phyloP scores from a whole-genome alignment of 768 basidiomycete species.

The Cystobasidium ongulense region DNA sequence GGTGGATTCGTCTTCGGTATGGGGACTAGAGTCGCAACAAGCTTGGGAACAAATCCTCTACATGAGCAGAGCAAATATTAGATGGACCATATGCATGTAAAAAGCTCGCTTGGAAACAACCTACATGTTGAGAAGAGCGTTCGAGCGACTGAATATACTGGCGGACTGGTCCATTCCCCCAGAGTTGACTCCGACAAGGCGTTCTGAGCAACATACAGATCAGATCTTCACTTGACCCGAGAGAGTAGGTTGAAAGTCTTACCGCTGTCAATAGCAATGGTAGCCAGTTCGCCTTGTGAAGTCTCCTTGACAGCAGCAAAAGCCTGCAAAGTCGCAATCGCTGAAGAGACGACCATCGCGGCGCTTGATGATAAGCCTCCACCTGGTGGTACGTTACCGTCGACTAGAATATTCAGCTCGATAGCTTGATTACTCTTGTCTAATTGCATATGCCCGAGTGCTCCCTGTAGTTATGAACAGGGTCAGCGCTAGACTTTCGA shows the following conservation, averaged over 20 bases:
- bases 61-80: background rate
- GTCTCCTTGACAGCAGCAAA: slow-evolving; percentile 53
- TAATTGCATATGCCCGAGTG: background rate
- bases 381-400: slow-evolving; percentile 73
- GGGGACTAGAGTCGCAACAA: slow-evolving; percentile 59
- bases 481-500: background rate
- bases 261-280: slow-evolving; percentile 74
- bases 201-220: slow-evolving; percentile 18
- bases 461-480: background rate
- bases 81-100: background rate
- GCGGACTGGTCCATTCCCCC: slow-evolving; percentile 78
- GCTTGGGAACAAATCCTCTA: slow-evolving; percentile 59
- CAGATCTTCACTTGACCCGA: background rate
- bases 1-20: slow-evolving; percentile 52
- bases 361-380: slow-evolving; percentile 80
- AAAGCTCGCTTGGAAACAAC: background rate
- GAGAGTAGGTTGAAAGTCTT: slow-evolving; percentile 47
- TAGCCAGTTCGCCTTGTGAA: slow-evolving; percentile 64
- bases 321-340: slow-evolving; percentile 59
- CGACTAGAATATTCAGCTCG: slow-evolving; percentile 31
- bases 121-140: slow-evolving; percentile 51
- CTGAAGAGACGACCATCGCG: slow-evolving; percentile 81
- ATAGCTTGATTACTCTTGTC: background rate
- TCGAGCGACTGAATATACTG: slow-evolving; percentile 65
- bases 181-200: slow-evolving; percentile 43